These are phyloP conservation scores for Verticillium longisporum DNA, from an alignment of 2,329 filamentous ascomycete species.

Conservation along the genomic window DNA sequence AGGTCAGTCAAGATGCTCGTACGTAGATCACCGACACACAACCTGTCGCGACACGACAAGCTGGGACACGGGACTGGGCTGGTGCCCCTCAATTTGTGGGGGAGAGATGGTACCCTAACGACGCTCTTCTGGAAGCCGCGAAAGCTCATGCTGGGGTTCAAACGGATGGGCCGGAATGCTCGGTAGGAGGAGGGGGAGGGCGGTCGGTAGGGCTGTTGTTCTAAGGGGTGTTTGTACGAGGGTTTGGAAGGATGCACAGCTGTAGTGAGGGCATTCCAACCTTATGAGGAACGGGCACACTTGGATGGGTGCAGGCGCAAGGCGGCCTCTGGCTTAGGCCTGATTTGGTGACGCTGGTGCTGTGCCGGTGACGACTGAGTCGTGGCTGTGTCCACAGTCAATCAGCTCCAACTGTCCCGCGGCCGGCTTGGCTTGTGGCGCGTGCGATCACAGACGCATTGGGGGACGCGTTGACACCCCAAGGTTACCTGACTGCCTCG, in stretches of 20 bases:
- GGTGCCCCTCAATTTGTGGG: conserved; percentile 14
- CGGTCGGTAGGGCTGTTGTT: conserved; percentile 3
- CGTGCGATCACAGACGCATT: background rate
- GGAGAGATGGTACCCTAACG: conserved; percentile 57
- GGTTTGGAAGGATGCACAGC: conserved; percentile 7
- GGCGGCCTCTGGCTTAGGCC: background rate
- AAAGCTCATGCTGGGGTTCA: conserved; percentile 74
- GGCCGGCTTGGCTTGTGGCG: conserved; percentile 5
- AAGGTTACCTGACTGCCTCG: background rate
- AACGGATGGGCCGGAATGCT: conserved; percentile 5
- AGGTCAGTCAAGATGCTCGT: background rate
- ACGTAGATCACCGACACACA: background rate
- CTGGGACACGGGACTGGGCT: background rate
- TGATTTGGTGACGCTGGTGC: background rate
- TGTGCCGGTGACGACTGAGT: conserved; percentile 8
- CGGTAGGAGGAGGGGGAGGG: conserved; percentile 1
- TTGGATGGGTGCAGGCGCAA: background rate
- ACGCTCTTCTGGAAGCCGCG: conserved; percentile 92
- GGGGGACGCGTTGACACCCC: background rate
- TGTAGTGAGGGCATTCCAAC: conserved; percentile 11
- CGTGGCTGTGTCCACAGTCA: conserved; percentile 8
- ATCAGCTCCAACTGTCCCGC: background rate
- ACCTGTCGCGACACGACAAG: background rate
- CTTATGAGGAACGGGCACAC: conserved; percentile 6
- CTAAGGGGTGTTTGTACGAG: conserved; percentile 1